Evolutionary conservation across 148 eudicot genomes (phyloP).

Genomic region (Chenopodium berlandieri): DNA sequence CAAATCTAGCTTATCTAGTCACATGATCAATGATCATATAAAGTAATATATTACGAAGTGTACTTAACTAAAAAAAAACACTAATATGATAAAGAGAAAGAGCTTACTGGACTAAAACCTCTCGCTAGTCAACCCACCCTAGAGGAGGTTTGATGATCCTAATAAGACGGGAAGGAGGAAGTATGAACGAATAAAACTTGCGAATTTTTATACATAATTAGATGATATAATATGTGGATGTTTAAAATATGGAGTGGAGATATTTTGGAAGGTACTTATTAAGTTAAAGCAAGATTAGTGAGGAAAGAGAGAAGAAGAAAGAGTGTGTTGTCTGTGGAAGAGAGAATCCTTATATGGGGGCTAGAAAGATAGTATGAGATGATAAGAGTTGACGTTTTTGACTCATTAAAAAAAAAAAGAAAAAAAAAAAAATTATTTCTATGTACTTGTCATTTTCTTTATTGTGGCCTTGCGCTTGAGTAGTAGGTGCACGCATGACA

Average conservation of each 20-base stretch:
- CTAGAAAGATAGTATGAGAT: conserved; percentile 19
- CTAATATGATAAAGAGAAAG: too few species aligned
- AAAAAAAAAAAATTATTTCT: background rate
- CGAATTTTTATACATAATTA: background rate
- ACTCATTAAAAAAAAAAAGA: background rate
- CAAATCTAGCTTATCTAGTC: background rate
- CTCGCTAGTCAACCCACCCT: too few species aligned
- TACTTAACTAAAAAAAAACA: too few species aligned
- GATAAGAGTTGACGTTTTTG: conserved; percentile 26
- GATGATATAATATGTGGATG: background rate
- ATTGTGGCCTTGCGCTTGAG: background rate
- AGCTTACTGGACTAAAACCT: too few species aligned
- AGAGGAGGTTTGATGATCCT: too few species aligned
- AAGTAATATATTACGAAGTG: too few species aligned
- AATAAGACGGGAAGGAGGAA: background rate
- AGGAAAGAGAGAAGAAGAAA: conserved; percentile 2
- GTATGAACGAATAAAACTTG: background rate
- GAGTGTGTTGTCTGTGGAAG: background rate
- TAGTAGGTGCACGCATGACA: conserved; percentile 18
- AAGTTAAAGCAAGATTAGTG: background rate
- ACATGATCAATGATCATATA: too few species aligned
- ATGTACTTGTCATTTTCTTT: background rate
- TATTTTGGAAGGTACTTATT: conserved; percentile 1
- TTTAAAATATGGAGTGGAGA: background rate
- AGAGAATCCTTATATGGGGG: conserved; percentile 25